phyloP scores from a whole-genome alignment of 345 rosid species.

The Diplotaxis tenuifolia region DNA sequence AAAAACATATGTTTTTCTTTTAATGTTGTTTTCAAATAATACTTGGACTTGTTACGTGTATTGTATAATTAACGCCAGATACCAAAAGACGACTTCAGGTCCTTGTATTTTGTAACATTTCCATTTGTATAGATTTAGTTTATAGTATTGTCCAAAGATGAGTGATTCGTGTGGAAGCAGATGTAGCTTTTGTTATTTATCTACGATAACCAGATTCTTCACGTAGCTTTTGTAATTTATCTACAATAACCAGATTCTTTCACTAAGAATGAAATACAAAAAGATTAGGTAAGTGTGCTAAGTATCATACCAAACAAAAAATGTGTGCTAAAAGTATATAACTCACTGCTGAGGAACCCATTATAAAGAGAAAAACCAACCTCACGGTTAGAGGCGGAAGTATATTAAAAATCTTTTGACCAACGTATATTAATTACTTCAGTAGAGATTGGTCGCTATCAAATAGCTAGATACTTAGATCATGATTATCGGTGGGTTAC shows the following conservation, averaged over 20 bases:
- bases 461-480: too few species aligned
- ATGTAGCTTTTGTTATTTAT: background rate
- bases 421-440: too few species aligned
- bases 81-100: background rate
- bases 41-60: conserved; percentile 7
- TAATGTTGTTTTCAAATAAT: background rate
- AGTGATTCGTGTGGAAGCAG: background rate
- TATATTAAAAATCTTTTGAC: too few species aligned
- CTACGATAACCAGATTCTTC: too few species aligned
- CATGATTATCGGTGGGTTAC: too few species aligned
- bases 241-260: conserved; percentile 1
- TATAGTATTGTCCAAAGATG: background rate
- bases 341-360: conserved; percentile 16
- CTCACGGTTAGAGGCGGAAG: background rate
- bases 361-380: background rate
- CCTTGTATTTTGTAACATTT: background rate
- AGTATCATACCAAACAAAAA: too few species aligned
- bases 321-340: conserved; percentile 3
- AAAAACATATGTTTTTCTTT: background rate
- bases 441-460: too few species aligned
- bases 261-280: background rate
- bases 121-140: background rate
- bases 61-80: background rate
- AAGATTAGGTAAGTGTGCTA: background rate
- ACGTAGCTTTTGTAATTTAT: background rate